Conservation (phyloP, 1,139 yeast genomes). For the Saccharomyces hybrid region DNA sequence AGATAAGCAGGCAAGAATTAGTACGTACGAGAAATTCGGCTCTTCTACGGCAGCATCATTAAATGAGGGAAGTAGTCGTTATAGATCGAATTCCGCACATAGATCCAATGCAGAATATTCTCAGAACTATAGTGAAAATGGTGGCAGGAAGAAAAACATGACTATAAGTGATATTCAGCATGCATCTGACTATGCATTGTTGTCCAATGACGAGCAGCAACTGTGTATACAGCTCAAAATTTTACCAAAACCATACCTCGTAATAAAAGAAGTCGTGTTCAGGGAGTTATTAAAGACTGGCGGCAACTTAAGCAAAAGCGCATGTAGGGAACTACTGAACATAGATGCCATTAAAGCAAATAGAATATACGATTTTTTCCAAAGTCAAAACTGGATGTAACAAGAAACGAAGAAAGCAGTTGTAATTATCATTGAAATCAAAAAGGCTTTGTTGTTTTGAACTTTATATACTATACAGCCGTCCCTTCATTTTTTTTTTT, state of each 20-base stretch:
- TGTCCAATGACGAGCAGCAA: slow-evolving; percentile 79
- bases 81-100: slow-evolving; percentile 25
- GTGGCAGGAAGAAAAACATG: slow-evolving; percentile 36
- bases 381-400: slow-evolving; percentile 76
- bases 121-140: slow-evolving; percentile 20
- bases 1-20: slow-evolving; percentile 61
- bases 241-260: slow-evolving; percentile 87
- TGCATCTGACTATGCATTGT: slow-evolving; percentile 72
- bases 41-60: slow-evolving; percentile 10
- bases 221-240: slow-evolving; percentile 79
- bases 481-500: neutral
- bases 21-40: slow-evolving; percentile 57
- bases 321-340: slow-evolving; percentile 72
- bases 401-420: slow-evolving; percentile 3
- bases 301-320: slow-evolving; percentile 73
- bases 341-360: slow-evolving; percentile 84
- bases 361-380: slow-evolving; percentile 84
- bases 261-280: slow-evolving; percentile 82
- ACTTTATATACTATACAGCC: neutral
- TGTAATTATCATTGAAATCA: neutral
- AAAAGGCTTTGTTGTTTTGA: neutral
- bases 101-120: slow-evolving; percentile 23
- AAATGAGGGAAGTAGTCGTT: slow-evolving; percentile 18
- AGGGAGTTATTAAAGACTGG: slow-evolving; percentile 81
- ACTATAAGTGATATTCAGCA: slow-evolving; percentile 58